A percentile compares a stretch with the other conserved stretches of the same genome.
Conservation (phyloP, 805 yeast species). For the Tetrapisispora arboricola region DNA sequence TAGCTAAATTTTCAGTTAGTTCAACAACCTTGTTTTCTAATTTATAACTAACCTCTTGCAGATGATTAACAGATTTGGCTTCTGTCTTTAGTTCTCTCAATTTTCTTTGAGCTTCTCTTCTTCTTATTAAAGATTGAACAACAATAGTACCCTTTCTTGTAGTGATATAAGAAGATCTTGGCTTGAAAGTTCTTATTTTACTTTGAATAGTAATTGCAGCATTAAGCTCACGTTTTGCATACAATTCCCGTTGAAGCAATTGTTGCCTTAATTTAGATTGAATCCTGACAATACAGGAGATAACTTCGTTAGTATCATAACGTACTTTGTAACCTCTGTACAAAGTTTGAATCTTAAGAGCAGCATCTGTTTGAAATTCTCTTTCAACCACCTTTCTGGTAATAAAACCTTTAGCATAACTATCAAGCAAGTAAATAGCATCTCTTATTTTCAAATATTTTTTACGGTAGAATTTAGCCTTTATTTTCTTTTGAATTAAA, state of each 20-base stretch:
- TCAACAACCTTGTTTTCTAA: constrained; percentile 97
- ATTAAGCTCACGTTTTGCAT: constrained; percentile 39
- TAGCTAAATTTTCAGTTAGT: constrained; percentile 73
- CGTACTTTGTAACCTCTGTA: constrained; percentile 47
- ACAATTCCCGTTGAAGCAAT: constrained; percentile 42
- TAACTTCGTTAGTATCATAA: constrained; percentile 23
- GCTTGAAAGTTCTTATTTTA: constrained; percentile 55
- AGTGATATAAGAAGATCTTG: constrained; percentile 42
- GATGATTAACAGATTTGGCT: constrained; percentile 82
- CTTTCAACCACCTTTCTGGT: constrained; percentile 45
- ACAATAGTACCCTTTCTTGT: constrained; percentile 48
- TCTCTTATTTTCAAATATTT: constrained; percentile 44
- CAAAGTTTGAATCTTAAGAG: constrained; percentile 59
- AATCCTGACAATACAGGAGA: constrained; percentile 29
- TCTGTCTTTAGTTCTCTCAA: constrained; percentile 62
- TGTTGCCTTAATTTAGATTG: constrained; percentile 46
- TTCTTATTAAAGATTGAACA: constrained; percentile 70
- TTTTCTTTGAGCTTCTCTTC: constrained; percentile 60
- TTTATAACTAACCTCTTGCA: constrained; percentile 84
- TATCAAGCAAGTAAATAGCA: constrained; percentile 49
- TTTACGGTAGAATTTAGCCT: constrained; percentile 53
- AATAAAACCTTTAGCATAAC: constrained; percentile 51
- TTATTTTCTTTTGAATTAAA: constrained; percentile 73
- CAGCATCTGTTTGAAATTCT: constrained; percentile 52
- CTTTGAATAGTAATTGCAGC: constrained; percentile 72